Conservation (phyloP, 805 yeast species). For the Saturnispora saitoi region DNA sequence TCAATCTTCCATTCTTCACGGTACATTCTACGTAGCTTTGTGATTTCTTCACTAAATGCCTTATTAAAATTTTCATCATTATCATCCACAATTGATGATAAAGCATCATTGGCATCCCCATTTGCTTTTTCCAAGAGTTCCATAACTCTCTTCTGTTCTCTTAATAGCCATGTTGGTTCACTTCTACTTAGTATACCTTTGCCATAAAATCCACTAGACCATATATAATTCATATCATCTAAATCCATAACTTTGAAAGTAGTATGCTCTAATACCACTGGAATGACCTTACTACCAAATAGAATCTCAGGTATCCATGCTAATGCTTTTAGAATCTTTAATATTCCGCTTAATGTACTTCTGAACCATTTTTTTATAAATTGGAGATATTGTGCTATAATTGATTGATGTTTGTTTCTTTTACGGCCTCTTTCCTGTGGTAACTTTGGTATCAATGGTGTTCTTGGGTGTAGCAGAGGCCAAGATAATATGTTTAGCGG, state of each 20-base stretch:
- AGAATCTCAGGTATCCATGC: neutral
- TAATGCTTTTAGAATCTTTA: neutral
- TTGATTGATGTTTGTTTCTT: neutral
- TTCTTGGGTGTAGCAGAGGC: constrained; percentile 1
- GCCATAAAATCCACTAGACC: constrained; percentile 90
- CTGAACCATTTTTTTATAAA: neutral
- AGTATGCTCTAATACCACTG: neutral
- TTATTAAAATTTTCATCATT: neutral
- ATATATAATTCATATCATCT: constrained; percentile 46
- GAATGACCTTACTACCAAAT: neutral
- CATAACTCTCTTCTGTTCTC: constrained; percentile 48
- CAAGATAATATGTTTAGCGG: constrained; percentile 6
- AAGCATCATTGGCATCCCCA: neutral
- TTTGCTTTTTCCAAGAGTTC: constrained; percentile 12
- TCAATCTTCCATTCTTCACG: constrained; percentile 63
- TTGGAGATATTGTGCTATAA: neutral
- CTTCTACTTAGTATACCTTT: constrained; percentile 84
- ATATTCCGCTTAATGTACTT: neutral
- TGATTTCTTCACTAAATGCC: constrained; percentile 65
- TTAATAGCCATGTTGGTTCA: constrained; percentile 82
- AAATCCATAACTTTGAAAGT: constrained; percentile 35
- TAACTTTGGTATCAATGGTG: neutral
- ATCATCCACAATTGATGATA: neutral
- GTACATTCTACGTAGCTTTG: constrained; percentile 61
- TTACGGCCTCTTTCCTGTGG: neutral